Conservation (phyloP, 2,329 filamentous ascomycete species). For the Cladosporium sp. region DNA sequence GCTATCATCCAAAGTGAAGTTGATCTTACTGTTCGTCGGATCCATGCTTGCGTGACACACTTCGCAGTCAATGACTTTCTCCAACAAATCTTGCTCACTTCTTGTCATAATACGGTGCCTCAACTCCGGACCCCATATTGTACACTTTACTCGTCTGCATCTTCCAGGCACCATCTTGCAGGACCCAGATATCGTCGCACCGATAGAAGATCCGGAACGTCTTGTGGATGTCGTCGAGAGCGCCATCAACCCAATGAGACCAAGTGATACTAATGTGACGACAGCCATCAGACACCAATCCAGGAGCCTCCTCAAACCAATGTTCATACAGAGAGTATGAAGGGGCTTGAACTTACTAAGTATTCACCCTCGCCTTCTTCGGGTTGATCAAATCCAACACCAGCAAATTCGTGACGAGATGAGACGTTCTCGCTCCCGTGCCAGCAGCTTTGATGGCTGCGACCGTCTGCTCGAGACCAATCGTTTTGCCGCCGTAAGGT, state of each 20-base stretch:
- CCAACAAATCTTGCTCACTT: no score
- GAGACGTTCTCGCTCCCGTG: slow-evolving; percentile 11
- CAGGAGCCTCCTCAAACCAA: no score
- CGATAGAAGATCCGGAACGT: slow-evolving; percentile 16
- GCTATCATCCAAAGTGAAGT: no score
- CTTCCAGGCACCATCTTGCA: slow-evolving; percentile 16
- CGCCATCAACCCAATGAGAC: slow-evolving; percentile 15
- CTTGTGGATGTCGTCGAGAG: slow-evolving; percentile 15
- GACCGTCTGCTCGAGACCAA: slow-evolving; percentile 11
- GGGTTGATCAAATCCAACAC: slow-evolving; percentile 12
- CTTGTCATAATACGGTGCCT: slow-evolving; percentile 13
- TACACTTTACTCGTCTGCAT: slow-evolving; percentile 16
- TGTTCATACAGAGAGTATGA: no score
- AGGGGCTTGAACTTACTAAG: slow-evolving; percentile 11
- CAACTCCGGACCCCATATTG: slow-evolving; percentile 15
- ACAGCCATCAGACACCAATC: no score
- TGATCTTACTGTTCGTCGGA: no score
- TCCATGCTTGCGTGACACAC: no score
- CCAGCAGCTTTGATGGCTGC: slow-evolving; percentile 6
- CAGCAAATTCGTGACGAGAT: slow-evolving; percentile 15
- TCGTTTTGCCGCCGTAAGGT: slow-evolving; percentile 13
- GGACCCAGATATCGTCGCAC: slow-evolving; percentile 20
- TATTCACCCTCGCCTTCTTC: slow-evolving; percentile 15
- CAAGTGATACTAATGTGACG: slow-evolving; percentile 14
- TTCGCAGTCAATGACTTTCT: no score